Evolutionary conservation across 352 stramenopile species (phyloP).

Genomic region (Globisporangium paddicum): DNA sequence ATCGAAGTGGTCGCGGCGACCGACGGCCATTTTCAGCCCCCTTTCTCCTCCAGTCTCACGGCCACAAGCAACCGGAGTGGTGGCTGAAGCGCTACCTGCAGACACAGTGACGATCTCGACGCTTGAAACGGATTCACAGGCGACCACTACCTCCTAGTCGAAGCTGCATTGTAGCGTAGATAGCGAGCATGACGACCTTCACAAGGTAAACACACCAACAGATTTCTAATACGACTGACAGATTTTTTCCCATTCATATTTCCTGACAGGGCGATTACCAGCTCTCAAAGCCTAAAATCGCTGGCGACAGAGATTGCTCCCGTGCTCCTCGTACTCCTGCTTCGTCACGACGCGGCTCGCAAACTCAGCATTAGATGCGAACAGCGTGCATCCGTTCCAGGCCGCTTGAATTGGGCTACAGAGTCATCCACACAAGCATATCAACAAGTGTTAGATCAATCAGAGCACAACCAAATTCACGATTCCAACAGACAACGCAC

Average conservation of each 20-base stretch:
- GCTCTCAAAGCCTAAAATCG: constrained; percentile 16
- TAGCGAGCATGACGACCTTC: not conserved
- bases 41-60: not conserved
- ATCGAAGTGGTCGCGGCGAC: not conserved
- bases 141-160: not conserved
- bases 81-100: not conserved
- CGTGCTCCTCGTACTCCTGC: constrained; percentile 72
- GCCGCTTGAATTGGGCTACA: constrained; percentile 52
- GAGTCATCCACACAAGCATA: not conserved
- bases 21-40: not conserved
- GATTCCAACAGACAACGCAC: constrained; percentile 11
- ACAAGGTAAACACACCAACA: no score
- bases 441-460: not conserved
- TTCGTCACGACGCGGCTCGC: constrained; percentile 45
- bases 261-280: not conserved
- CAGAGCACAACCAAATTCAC: not conserved
- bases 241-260: not conserved
- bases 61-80: not conserved
- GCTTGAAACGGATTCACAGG: not conserved
- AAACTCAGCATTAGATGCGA: constrained; percentile 26
- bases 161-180: not conserved
- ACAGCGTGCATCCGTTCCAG: constrained; percentile 49
- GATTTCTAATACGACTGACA: no score
- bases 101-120: not conserved
- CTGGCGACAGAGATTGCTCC: constrained; percentile 57